Percentiles rank a stretch among this genome's conserved stretches.
Conservation (phyloP, 140 eudicot genomes). For the Oenanthe javanica region DNA sequence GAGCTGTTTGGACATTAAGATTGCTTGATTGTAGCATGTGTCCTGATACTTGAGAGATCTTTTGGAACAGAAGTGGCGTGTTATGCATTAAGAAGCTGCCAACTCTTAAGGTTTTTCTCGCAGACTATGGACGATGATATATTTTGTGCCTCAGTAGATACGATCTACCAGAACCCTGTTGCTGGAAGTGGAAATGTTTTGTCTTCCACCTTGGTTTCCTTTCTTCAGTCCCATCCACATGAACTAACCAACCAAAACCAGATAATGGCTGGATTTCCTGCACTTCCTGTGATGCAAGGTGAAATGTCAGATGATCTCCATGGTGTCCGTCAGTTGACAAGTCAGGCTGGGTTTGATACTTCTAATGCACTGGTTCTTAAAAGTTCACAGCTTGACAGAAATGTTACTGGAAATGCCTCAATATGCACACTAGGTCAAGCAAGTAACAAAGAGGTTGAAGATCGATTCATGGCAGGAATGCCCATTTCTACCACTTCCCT, state of each 20-base stretch:
- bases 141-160: slow-evolving; percentile 36
- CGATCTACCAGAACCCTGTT: slow-evolving; percentile 20
- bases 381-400: slow-evolving; percentile 31
- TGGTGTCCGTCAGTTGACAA: slow-evolving; percentile 1
- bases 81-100: background rate
- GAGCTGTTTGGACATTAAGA: background rate
- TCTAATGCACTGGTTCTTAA: slow-evolving; percentile 10
- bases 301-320: slow-evolving; percentile 24
- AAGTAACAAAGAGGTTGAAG: slow-evolving; percentile 23
- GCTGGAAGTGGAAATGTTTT: slow-evolving; percentile 32
- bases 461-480: slow-evolving; percentile 17
- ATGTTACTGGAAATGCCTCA: slow-evolving; percentile 16
- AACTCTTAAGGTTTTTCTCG: background rate
- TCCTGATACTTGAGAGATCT: background rate
- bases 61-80: background rate
- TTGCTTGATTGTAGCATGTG: background rate
- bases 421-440: slow-evolving; percentile 14
- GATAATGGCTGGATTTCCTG: slow-evolving; percentile 35
- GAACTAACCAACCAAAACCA: slow-evolving; percentile 32
- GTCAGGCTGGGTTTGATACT: slow-evolving; percentile 15
- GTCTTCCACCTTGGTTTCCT: slow-evolving; percentile 23
- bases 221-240: slow-evolving; percentile 24
- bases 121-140: slow-evolving; percentile 32
- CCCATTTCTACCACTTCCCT: slow-evolving; percentile 44
- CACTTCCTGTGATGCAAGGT: slow-evolving; percentile 24